These are phyloP conservation scores for Scopulariopsis brevicaulis DNA, from an alignment of 2,329 filamentous ascomycete genomes.

Conservation along the genomic window DNA sequence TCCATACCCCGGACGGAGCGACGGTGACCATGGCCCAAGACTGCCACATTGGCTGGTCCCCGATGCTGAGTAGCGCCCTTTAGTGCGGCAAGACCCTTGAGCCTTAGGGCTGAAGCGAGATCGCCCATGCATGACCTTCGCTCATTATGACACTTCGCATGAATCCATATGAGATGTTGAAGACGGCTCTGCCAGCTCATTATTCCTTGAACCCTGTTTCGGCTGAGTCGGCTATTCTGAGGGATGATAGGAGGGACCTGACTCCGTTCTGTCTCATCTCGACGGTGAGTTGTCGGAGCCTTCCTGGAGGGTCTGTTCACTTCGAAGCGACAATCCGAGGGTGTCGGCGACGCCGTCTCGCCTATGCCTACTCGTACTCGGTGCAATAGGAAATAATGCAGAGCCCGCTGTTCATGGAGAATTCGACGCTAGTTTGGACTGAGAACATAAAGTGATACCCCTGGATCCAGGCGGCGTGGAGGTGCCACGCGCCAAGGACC, in stretches of 20 bases:
- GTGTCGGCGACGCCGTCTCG: too few relatives aligned
- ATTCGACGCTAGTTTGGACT: neutral
- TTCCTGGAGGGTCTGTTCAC: neutral
- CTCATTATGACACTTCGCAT: too few relatives aligned
- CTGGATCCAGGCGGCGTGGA: neutral
- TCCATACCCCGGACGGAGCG: neutral
- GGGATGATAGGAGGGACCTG: too few relatives aligned
- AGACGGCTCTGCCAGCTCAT: neutral
- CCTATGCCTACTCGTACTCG: neutral
- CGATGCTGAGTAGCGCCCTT: too few relatives aligned
- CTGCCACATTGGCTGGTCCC: too few relatives aligned
- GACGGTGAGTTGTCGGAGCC: neutral
- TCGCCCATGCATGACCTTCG: too few relatives aligned
- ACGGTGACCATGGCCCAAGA: too few relatives aligned
- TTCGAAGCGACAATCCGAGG: too few relatives aligned
- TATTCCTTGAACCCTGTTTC: neutral
- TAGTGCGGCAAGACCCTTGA: too few relatives aligned
- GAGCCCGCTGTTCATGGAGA: neutral
- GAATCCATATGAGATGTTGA: too few relatives aligned
- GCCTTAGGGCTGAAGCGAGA: too few relatives aligned
- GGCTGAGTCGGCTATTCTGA: neutral
- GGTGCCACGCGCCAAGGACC: neutral
- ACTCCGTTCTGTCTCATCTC: neutral
- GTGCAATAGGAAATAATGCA: neutral
- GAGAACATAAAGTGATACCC: neutral